Evolutionary conservation across 805 yeast species (phyloP).

Genomic region (Wickerhamiella brachini): DNA sequence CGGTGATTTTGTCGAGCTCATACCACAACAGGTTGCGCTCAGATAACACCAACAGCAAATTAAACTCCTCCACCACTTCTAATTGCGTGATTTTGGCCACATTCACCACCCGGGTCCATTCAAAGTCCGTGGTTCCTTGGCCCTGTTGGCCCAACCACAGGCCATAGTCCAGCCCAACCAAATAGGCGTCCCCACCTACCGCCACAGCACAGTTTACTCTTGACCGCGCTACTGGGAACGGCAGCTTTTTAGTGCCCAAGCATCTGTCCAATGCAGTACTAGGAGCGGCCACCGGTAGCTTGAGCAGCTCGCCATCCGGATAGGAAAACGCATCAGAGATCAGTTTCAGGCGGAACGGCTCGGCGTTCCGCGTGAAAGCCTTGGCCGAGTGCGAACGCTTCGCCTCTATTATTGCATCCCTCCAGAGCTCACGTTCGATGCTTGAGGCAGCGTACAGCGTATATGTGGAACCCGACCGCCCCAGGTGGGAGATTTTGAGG

Average conservation of each 20-base stretch:
- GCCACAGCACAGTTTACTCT: slow-evolving; percentile 31
- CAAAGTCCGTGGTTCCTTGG: slow-evolving; percentile 16
- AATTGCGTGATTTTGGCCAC: slow-evolving; percentile 42
- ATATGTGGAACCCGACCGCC: slow-evolving; percentile 21
- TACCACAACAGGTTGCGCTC: slow-evolving; percentile 48
- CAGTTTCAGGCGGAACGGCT: slow-evolving; percentile 40
- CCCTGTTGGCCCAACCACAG: slow-evolving; percentile 32
- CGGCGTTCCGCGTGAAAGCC: slow-evolving; percentile 27
- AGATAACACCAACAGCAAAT: slow-evolving; percentile 43
- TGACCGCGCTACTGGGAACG: slow-evolving; percentile 20
- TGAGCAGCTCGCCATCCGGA: slow-evolving; percentile 37
- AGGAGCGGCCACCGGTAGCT: slow-evolving; percentile 21
- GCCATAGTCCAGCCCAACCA: slow-evolving; percentile 54
- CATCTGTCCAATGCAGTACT: slow-evolving; percentile 25
- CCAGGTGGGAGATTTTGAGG: slow-evolving; percentile 24
- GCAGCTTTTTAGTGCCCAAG: slow-evolving; percentile 7
- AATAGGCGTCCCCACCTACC: slow-evolving; percentile 23
- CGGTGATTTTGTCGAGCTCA: slow-evolving; percentile 41
- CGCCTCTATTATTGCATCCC: slow-evolving; percentile 35
- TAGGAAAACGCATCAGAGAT: slow-evolving; percentile 54
- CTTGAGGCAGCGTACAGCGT: slow-evolving; percentile 21
- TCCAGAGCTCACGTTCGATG: slow-evolving; percentile 46
- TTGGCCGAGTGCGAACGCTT: slow-evolving; percentile 26
- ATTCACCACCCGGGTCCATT: slow-evolving; percentile 48
- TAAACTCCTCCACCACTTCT: slow-evolving; percentile 42